Percentiles rank a stretch among this genome's conserved stretches.
These are phyloP conservation scores for Viola pubescens DNA, from an alignment of 441 rosid species.

Conservation along the genomic window DNA sequence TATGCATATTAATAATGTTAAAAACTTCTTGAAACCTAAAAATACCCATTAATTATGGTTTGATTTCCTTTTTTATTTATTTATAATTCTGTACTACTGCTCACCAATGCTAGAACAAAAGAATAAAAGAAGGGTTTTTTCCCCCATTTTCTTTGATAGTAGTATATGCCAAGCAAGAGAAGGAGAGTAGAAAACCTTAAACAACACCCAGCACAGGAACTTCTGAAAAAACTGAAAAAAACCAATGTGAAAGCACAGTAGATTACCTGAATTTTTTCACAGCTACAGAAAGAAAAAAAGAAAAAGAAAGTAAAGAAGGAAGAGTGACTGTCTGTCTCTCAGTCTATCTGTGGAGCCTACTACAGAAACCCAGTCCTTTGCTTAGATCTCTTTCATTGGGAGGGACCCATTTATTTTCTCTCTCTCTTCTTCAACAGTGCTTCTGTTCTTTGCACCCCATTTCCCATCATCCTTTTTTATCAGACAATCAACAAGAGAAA, in stretches of 20 bases:
- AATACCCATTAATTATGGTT: too few species aligned
- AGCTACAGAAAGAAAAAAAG: background rate
- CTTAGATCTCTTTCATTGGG: slow-evolving; percentile 41
- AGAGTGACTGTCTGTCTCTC: slow-evolving; percentile 1
- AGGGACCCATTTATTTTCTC: slow-evolving; percentile 21
- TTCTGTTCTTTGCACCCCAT: slow-evolving; percentile 14
- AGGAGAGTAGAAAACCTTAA: background rate
- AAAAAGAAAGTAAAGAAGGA: background rate
- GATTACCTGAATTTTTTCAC: slow-evolving; percentile 14
- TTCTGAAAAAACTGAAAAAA: background rate
- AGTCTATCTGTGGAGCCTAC: slow-evolving; percentile 29
- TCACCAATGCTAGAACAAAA: too few species aligned
- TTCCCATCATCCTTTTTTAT: slow-evolving; percentile 4
- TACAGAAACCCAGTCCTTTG: slow-evolving; percentile 36
- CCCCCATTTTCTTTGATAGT: too few species aligned
- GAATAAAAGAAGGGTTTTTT: too few species aligned
- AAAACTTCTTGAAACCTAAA: too few species aligned
- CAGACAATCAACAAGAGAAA: background rate
- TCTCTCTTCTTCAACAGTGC: slow-evolving; percentile 16
- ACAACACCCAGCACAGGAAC: slow-evolving; percentile 4
- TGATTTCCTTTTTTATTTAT: too few species aligned
- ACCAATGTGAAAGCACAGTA: slow-evolving; percentile 9
- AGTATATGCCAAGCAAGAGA: background rate
- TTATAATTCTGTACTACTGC: too few species aligned
- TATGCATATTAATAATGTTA: too few species aligned